Evolutionary conservation across 352 stramenopile species (phyloP).

Genomic region (Pythium myriotylum): DNA sequence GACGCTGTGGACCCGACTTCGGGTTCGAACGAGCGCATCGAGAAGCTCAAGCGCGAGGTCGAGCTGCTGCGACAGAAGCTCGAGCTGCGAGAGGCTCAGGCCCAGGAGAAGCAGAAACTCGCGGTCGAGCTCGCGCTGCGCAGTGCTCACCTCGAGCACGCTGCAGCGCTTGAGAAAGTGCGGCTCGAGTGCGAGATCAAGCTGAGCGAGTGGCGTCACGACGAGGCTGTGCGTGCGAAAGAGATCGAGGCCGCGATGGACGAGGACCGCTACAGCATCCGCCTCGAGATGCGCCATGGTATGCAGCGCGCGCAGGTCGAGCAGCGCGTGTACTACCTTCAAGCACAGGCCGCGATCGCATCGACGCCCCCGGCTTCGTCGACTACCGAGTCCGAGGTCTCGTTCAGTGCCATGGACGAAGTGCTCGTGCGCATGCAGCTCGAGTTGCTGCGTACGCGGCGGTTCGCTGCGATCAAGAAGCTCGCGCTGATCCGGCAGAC

Average conservation of each 20-base stretch:
- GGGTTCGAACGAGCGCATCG: constrained; percentile 45
- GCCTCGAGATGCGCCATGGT: constrained; percentile 62
- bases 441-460: constrained; percentile 59
- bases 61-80: constrained; percentile 63
- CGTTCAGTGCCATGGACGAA: constrained; percentile 57
- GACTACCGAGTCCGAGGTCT: constrained; percentile 7
- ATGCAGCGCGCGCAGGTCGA: constrained; percentile 67
- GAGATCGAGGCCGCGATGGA: constrained; percentile 57
- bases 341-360: constrained; percentile 36
- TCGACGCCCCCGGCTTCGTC: neutral
- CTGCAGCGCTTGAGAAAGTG: constrained; percentile 49
- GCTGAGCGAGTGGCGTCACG: constrained; percentile 54
- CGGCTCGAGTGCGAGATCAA: constrained; percentile 49
- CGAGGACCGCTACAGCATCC: constrained; percentile 66
- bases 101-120: constrained; percentile 52
- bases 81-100: constrained; percentile 51
- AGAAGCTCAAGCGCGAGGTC: constrained; percentile 69
- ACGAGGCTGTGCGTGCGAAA: constrained; percentile 56
- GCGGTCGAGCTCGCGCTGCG: constrained; percentile 54
- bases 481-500: constrained; percentile 55
- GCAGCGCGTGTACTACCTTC: constrained; percentile 52
- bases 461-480: constrained; percentile 69
- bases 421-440: constrained; percentile 68
- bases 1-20: constrained; percentile 19
- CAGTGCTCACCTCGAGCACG: constrained; percentile 49